These are phyloP conservation scores for Diaporthe sp. DNA, from an alignment of 2,329 filamentous ascomycete genomes.

Conservation along the genomic window DNA sequence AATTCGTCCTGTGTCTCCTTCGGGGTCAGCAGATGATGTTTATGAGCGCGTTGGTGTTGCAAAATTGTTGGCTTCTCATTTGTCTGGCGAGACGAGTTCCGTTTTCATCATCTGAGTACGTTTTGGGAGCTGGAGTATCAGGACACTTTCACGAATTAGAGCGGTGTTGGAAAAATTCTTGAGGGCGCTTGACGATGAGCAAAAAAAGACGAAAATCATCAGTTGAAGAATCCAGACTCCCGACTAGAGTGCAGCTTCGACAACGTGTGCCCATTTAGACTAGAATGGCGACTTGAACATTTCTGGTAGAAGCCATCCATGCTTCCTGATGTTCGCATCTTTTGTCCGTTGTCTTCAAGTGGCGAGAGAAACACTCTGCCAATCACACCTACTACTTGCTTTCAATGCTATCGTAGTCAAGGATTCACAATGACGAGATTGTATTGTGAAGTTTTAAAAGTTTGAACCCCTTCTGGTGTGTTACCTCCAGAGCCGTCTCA, in stretches of 20 bases:
- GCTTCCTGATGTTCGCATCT: too few species aligned
- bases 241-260: background rate
- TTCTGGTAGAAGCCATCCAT: too few species aligned
- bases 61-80: background rate
- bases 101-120: background rate
- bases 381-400: too few species aligned
- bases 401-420: too few species aligned
- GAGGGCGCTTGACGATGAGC: background rate
- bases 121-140: background rate
- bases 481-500: too few species aligned
- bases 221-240: background rate
- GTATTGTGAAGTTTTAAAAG: too few species aligned
- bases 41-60: conserved; percentile 10
- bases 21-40: background rate
- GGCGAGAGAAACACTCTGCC: too few species aligned
- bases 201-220: background rate
- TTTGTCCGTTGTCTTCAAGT: too few species aligned
- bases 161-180: background rate
- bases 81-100: background rate
- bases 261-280: too few species aligned
- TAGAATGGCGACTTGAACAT: too few species aligned
- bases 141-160: background rate
- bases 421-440: too few species aligned
- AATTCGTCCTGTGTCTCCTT: background rate
- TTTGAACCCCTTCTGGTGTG: too few species aligned